phyloP scores from a whole-genome alignment of 2,329 filamentous ascomycete genomes.

The Sporothrix globosa region DNA sequence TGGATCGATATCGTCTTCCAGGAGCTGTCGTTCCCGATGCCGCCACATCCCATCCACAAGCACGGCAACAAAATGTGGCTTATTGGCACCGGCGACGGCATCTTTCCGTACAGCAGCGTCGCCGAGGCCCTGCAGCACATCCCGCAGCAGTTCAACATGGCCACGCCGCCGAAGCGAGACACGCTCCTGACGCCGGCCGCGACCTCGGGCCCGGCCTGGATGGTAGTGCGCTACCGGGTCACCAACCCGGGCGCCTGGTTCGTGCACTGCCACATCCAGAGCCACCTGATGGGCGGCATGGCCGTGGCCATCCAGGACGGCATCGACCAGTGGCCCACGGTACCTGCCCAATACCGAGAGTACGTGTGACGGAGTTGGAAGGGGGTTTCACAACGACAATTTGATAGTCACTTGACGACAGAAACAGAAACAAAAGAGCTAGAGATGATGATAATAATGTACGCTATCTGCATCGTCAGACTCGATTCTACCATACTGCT shows the following conservation, averaged over 20 bases:
- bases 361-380: neutral
- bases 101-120: conserved; percentile 57
- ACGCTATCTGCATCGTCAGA: too few species aligned
- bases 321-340: conserved; percentile 48
- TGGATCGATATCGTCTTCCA: conserved; percentile 62
- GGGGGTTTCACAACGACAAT: too few species aligned
- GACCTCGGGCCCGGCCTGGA: conserved; percentile 47
- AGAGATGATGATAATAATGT: too few species aligned
- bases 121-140: conserved; percentile 54
- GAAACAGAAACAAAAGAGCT: too few species aligned
- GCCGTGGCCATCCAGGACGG: conserved; percentile 55
- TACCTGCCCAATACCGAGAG: conserved; percentile 41
- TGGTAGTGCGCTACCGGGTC: conserved; percentile 57
- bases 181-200: conserved; percentile 48
- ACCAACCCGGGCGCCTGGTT: conserved; percentile 58
- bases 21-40: conserved; percentile 51
- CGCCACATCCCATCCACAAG: conserved; percentile 65
- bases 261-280: conserved; percentile 60
- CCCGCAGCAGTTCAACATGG: conserved; percentile 60
- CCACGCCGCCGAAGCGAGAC: conserved; percentile 59
- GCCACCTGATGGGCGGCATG: conserved; percentile 60
- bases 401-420: too few species aligned
- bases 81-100: conserved; percentile 56
- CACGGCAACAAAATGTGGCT: conserved; percentile 64
- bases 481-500: too few species aligned